Conservation (phyloP, 495 filamentous ascomycete species). For the Coniosporium apollinis region DNA sequence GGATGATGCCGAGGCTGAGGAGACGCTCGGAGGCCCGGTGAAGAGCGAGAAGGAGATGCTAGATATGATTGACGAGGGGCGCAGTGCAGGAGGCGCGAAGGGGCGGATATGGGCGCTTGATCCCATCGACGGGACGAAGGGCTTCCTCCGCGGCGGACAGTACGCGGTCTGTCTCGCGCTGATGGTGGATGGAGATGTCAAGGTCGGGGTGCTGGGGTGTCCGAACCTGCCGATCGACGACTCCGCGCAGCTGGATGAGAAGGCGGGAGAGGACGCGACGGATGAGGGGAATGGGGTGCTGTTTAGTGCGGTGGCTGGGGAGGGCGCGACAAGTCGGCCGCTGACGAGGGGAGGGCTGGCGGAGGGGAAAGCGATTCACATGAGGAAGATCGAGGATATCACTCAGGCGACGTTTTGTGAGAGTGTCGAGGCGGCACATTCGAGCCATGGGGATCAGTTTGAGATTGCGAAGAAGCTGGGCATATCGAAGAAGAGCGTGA, state of each 20-base stretch:
- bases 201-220: conserved; percentile 84
- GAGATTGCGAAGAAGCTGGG: conserved; percentile 69
- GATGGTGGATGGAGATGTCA: conserved; percentile 86
- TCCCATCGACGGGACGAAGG: conserved; percentile 94
- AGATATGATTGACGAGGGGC: conserved; percentile 67
- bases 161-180: conserved; percentile 90
- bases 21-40: conserved; percentile 56
- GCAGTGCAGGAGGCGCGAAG: conserved; percentile 56
- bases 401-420: conserved; percentile 80
- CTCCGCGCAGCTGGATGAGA: conserved; percentile 43
- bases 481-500: conserved; percentile 69
- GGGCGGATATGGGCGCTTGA: conserved; percentile 94
- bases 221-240: conserved; percentile 86
- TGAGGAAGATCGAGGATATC: conserved; percentile 61
- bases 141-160: conserved; percentile 92
- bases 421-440: conserved; percentile 83
- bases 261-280: conserved; percentile 49
- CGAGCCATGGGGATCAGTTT: conserved; percentile 68
- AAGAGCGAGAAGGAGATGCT: conserved; percentile 60
- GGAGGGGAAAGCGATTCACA: conserved; percentile 47
- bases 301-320: conserved; percentile 59
- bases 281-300: conserved; percentile 62
- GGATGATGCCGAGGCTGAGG: conserved; percentile 47
- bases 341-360: conserved; percentile 41
- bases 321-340: conserved; percentile 63